Conservation (phyloP, 192 early-diverging fungal genomes). For the Podila epicladia region DNA sequence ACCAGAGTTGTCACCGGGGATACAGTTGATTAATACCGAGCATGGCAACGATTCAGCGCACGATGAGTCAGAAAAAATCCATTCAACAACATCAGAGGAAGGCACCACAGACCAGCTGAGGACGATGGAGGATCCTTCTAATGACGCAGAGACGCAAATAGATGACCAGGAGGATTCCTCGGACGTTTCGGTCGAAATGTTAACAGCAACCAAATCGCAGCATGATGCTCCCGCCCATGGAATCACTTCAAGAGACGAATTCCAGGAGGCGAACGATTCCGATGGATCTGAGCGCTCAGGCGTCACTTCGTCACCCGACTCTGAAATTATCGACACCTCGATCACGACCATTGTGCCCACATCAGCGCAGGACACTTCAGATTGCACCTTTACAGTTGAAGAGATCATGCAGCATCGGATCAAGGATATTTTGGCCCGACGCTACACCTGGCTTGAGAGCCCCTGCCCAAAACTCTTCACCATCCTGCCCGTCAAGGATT, state of each 20-base stretch:
- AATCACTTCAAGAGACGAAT: not conserved
- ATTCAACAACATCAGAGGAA: too few relatives aligned
- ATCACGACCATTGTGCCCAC: not conserved
- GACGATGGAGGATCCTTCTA: too few relatives aligned
- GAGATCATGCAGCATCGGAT: conserved; percentile 24
- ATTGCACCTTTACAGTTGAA: not conserved
- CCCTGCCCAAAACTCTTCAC: conserved; percentile 30
- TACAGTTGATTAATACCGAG: not conserved
- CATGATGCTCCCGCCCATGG: too few relatives aligned
- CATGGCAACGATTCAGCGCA: too few relatives aligned
- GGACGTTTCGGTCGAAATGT: too few relatives aligned
- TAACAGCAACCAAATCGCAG: too few relatives aligned
- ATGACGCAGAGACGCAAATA: too few relatives aligned
- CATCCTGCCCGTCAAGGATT: conserved; percentile 19
- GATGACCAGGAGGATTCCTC: too few relatives aligned
- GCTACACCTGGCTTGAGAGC: conserved; percentile 34
- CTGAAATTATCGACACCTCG: not conserved
- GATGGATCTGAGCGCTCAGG: not conserved
- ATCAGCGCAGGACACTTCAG: not conserved
- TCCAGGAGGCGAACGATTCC: not conserved
- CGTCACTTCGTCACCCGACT: not conserved
- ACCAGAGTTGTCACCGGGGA: not conserved
- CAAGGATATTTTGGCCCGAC: conserved; percentile 16
- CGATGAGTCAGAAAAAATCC: too few relatives aligned
- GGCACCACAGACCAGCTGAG: too few relatives aligned